Evolutionary conservation across 768 basidiomycete species (phyloP).

Genomic region (Myochromella boudieri): DNA sequence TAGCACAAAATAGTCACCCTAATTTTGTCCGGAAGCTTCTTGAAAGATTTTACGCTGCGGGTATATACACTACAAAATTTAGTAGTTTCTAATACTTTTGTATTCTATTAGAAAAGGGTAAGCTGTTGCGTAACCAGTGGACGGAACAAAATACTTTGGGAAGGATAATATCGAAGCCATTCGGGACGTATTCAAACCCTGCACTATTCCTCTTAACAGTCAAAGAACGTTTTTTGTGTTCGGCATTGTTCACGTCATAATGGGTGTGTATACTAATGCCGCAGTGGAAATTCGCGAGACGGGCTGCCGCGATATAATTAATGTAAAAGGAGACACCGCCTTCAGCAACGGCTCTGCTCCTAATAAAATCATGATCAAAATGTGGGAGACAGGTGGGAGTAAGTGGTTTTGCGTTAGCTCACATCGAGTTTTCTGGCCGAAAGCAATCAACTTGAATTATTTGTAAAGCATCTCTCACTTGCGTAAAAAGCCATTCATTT

Average conservation of each 20-base stretch:
- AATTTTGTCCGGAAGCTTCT: conserved; percentile 1
- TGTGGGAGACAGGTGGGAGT: too few relatives aligned
- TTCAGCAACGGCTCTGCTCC: conserved; percentile 19
- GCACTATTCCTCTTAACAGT: neutral
- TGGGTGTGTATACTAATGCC: neutral
- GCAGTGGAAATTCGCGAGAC: conserved; percentile 17
- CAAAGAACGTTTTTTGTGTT: conserved; percentile 7
- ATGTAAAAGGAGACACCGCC: conserved; percentile 20
- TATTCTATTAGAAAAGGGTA: conserved; percentile 29
- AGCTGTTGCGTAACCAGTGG: neutral
- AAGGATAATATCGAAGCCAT: conserved; percentile 24
- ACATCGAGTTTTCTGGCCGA: conserved; percentile 48
- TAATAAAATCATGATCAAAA: neutral
- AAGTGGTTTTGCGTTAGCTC: conserved; percentile 23
- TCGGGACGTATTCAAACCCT: conserved; percentile 11
- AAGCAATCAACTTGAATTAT: conserved; percentile 31
- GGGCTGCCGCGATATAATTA: conserved; percentile 17
- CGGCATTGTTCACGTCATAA: conserved; percentile 9
- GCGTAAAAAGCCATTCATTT: conserved; percentile 46
- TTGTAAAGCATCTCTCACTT: conserved; percentile 36
- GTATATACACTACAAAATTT: conserved; percentile 18
- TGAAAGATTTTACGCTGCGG: neutral
- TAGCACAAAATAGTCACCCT: conserved; percentile 18
- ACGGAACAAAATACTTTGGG: conserved; percentile 21
- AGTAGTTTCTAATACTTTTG: conserved; percentile 28